These are phyloP conservation scores for Ramularia collo-cygni DNA, from an alignment of 2,329 filamentous ascomycete species.

Conservation along the genomic window DNA sequence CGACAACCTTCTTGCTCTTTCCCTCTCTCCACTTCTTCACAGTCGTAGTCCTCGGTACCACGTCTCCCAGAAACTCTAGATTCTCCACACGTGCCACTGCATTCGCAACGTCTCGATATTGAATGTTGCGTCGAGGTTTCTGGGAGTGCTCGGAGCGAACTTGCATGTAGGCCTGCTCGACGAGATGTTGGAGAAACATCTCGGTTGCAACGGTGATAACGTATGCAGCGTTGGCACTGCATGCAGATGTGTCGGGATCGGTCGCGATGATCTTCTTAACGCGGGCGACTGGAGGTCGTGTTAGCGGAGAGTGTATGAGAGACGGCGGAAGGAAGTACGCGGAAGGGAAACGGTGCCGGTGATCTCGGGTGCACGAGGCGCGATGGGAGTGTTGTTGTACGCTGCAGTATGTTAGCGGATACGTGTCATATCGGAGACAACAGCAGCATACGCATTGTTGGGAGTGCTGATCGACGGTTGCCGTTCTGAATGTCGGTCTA, in stretches of 20 bases:
- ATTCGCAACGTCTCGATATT: conserved; percentile 88
- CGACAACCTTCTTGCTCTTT: conserved; percentile 45
- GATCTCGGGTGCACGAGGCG: conserved; percentile 64
- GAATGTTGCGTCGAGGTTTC: conserved; percentile 87
- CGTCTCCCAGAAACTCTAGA: conserved; percentile 87
- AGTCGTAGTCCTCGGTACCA: conserved; percentile 78
- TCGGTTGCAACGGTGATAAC: conserved; percentile 90
- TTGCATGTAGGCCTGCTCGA: conserved; percentile 76
- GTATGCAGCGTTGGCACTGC: conserved; percentile 90
- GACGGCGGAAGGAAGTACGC: conserved; percentile 48
- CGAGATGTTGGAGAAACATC: conserved; percentile 90
- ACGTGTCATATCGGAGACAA: too few relatives aligned
- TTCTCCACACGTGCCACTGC: conserved; percentile 86
- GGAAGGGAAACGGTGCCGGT: conserved; percentile 82
- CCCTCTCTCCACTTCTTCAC: too few relatives aligned
- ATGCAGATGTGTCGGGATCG: conserved; percentile 77
- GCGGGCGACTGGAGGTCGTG: conserved; percentile 63
- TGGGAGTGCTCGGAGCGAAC: conserved; percentile 68
- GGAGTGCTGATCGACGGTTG: not conserved
- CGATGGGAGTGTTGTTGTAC: conserved; percentile 80
- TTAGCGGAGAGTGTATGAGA: conserved; percentile 11
- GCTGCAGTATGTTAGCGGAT: conserved; percentile 28
- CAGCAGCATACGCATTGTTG: not conserved
- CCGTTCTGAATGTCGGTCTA: not conserved
- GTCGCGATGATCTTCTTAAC: conserved; percentile 92